A percentile compares a stretch with the other conserved stretches of the same genome.
Evolutionary conservation across 2,329 filamentous ascomycete species (phyloP).

Genomic region (Dendrostoma leiphaemia): DNA sequence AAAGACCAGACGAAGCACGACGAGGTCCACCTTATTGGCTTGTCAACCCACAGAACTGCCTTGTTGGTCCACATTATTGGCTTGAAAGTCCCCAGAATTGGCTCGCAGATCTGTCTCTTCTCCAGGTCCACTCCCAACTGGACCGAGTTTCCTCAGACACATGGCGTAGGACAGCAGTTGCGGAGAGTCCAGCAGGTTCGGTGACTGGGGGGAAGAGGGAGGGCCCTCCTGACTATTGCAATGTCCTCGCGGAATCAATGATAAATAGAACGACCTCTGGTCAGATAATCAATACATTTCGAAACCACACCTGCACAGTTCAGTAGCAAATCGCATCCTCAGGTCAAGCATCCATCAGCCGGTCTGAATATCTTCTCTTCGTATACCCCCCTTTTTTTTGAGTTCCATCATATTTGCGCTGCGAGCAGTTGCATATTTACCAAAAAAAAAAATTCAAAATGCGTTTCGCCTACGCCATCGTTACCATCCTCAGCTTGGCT

Average conservation of each 20-base stretch:
- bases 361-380: neutral
- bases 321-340: too few relatives aligned
- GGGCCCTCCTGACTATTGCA: neutral
- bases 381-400: neutral
- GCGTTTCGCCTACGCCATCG: conserved; percentile 12
- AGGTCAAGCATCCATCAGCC: neutral
- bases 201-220: neutral
- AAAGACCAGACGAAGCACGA: neutral
- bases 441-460: neutral
- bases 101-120: neutral
- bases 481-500: conserved; percentile 9
- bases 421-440: neutral
- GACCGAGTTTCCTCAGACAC: neutral
- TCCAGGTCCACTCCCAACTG: neutral
- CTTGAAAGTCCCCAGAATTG: neutral
- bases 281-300: neutral
- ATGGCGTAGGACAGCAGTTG: neutral
- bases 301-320: too few relatives aligned
- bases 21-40: neutral
- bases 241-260: neutral
- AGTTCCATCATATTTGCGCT: neutral
- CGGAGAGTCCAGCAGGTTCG: too few relatives aligned
- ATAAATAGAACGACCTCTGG: neutral
- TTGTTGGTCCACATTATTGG: neutral
- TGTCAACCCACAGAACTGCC: neutral